Conservation (phyloP, 192 early-diverging fungal genomes). For the Coemansia sp. region DNA sequence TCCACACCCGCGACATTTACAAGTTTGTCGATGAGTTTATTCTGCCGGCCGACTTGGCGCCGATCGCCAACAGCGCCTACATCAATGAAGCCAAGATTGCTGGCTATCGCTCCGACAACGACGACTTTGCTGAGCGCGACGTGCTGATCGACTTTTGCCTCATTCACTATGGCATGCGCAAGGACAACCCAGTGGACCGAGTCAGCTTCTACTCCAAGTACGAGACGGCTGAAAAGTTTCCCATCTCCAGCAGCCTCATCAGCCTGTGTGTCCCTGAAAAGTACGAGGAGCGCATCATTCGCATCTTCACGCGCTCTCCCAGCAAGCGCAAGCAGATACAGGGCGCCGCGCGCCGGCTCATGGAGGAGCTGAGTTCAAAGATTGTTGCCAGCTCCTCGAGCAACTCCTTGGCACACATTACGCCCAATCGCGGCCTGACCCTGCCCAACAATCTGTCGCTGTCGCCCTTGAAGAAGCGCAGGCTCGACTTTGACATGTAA, state of each 20-base stretch:
- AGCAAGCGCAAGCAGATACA: constrained; percentile 45
- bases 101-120: constrained; percentile 58
- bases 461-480: constrained; percentile 19
- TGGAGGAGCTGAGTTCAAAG: constrained; percentile 23
- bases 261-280: constrained; percentile 57
- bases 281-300: constrained; percentile 48
- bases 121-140: constrained; percentile 64
- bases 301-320: constrained; percentile 45
- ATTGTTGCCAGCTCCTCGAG: constrained; percentile 3
- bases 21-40: constrained; percentile 79
- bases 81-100: constrained; percentile 62
- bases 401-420: constrained; percentile 26
- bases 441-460: constrained; percentile 18
- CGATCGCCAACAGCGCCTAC: constrained; percentile 25
- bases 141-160: constrained; percentile 70
- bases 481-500: constrained; percentile 20
- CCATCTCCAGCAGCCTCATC: constrained; percentile 67
- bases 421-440: constrained; percentile 45
- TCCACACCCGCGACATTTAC: constrained; percentile 83
- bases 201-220: constrained; percentile 80
- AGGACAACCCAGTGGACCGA: constrained; percentile 81
- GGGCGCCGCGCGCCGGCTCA: constrained; percentile 37
- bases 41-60: constrained; percentile 55
- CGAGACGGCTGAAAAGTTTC: constrained; percentile 57
- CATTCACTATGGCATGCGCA: constrained; percentile 83